phyloP scores from a whole-genome alignment of 345 rosid genomes.

The Psidium guajava region DNA sequence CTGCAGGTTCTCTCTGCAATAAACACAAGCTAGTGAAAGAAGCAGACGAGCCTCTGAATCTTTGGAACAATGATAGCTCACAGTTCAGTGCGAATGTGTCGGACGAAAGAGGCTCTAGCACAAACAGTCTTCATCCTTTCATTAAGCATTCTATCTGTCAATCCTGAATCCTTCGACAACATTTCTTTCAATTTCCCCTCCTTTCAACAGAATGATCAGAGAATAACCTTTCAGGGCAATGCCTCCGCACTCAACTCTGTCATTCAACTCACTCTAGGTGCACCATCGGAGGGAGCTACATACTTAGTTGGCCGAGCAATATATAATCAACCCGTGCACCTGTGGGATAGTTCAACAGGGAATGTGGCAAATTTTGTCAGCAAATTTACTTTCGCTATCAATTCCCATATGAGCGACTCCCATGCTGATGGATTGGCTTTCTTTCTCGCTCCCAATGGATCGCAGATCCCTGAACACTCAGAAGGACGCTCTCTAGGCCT shows the following conservation, averaged over 20 bases:
- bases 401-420: not conserved
- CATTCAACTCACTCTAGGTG: not conserved
- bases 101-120: not conserved
- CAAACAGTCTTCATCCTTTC: not conserved
- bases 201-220: not conserved
- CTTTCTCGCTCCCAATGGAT: conserved; percentile 2
- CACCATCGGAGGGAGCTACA: not conserved
- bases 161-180: not conserved
- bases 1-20: not conserved
- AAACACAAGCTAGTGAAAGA: not conserved
- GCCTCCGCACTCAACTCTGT: not conserved
- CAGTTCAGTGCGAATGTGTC: not conserved
- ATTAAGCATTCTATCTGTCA: not conserved
- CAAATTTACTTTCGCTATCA: conserved; percentile 5
- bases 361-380: conserved; percentile 12
- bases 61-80: not conserved
- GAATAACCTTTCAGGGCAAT: not conserved
- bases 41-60: not conserved
- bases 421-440: conserved; percentile 6
- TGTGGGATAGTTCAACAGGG: conserved; percentile 8
- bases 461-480: not conserved
- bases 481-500: not conserved
- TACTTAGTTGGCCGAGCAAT: conserved; percentile 3
- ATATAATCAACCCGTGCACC: not conserved
- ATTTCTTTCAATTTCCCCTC: not conserved